These are phyloP conservation scores for Cercospora berteroae DNA, from an alignment of 2,329 filamentous ascomycete species.

Conservation along the genomic window DNA sequence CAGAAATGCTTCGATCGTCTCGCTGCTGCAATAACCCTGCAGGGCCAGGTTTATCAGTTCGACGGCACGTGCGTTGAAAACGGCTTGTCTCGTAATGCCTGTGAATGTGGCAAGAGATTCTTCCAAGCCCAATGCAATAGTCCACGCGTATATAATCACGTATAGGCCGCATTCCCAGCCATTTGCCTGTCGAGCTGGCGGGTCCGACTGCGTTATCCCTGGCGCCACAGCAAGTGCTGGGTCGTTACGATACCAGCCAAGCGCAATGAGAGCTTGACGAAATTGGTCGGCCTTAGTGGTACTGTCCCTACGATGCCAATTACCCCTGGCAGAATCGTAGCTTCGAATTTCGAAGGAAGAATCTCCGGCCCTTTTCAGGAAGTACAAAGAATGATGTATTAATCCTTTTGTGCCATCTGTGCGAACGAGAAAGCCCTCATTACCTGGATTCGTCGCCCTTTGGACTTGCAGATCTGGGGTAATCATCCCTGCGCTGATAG, in stretches of 20 bases:
- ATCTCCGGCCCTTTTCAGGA: not conserved
- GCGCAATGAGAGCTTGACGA: not conserved
- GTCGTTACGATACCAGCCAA: not conserved
- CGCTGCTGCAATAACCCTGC: constrained; percentile 11
- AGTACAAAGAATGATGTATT: not conserved
- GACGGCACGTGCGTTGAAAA: not conserved
- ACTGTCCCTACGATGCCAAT: not conserved
- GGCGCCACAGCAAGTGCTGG: not conserved
- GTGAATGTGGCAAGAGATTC: not conserved
- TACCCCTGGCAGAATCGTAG: constrained; percentile 1
- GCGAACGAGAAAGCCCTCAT: not conserved
- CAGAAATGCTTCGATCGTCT: constrained; percentile 17
- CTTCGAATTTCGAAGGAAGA: not conserved
- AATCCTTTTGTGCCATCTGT: not conserved
- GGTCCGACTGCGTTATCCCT: not conserved
- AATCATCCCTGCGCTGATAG: not conserved
- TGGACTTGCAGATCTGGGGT: not conserved
- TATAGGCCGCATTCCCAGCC: constrained; percentile 19
- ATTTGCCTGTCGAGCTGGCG: not conserved
- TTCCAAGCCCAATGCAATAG: constrained; percentile 16
- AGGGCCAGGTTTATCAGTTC: constrained; percentile 15
- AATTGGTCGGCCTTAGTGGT: not conserved
- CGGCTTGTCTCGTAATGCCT: constrained; percentile 1
- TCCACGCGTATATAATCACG: constrained; percentile 19
- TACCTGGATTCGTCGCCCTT: not conserved